Evolutionary conservation across 2,329 filamentous ascomycete species (phyloP), one percentile per base, ranked within the genome.

Genomic region (Aspergillus uvarum): DNA sequence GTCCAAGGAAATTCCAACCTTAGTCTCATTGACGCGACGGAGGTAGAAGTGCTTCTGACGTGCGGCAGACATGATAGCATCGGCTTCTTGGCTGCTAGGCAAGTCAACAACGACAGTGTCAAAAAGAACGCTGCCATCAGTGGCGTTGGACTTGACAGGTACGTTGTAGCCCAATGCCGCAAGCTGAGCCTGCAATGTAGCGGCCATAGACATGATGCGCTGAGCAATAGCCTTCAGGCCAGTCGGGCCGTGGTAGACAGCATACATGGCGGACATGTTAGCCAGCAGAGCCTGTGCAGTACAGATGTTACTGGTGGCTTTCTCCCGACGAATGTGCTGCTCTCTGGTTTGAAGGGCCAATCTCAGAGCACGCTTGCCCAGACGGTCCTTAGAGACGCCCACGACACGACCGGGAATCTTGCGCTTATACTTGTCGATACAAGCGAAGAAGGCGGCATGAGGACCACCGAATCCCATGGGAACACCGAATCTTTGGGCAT

Each of bases 251-350:
- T 98, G 94, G 76, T 97, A 98, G 56, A 97, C 83, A 55, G 92
- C 93, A 73, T 96, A 98, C 80, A 97, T 89, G 57, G 93, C 92
- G 67, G 87, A 94, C 91, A 97, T 97, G 76, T 98, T 98, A 42
- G 94, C 94, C 54, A 97, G 82, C 26, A 98, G 81, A 8, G 94
- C 94, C 78, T 98, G 94, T 1, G 94, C 93, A 1, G 94, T 98
- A 80, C 94, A 98, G 61, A 97, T 93, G 73, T 98, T 98, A 81
- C 92, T 96, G 1, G 94, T 98, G 1, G 94, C 94, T 83, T 97
- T 97, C 76, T 98, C 94, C 71, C 94, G 86, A 65, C 94, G 86
- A 74, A 98, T 97, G 75, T 98, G 94, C 80, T 98, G 94, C 79
- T 98, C 94, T 68, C 94, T 85, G 10, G 94, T 97, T 79, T 98